Percentiles rank a stretch among this genome's conserved stretches.
Evolutionary conservation across 73 alveolate species (phyloP).

Genomic region (Paramecium caudatum): DNA sequence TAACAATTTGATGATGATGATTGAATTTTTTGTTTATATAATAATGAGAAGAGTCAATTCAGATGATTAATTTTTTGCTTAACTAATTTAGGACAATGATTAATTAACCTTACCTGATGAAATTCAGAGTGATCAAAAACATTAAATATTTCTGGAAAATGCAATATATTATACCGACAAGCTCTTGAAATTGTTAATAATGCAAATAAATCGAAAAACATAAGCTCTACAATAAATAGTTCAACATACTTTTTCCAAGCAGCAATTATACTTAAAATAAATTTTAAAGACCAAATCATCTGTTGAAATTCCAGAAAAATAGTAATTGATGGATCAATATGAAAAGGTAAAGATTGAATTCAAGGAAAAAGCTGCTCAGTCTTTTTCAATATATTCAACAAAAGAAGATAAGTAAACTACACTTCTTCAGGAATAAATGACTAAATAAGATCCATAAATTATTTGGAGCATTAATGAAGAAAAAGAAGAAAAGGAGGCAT

Average conservation of each 20-base stretch:
- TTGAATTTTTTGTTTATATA: neutral
- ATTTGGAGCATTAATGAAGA: slow-evolving; percentile 4
- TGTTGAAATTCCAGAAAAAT: neutral
- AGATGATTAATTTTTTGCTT: neutral
- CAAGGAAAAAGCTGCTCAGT: neutral
- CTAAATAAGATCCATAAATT: neutral
- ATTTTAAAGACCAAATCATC: neutral
- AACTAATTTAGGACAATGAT: slow-evolving; percentile 7
- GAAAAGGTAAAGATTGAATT: slow-evolving; percentile 23
- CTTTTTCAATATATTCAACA: slow-evolving; percentile 1
- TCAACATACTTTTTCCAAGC: neutral
- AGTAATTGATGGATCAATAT: neutral
- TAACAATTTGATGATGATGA: slow-evolving; percentile 9
- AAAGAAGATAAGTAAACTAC: neutral
- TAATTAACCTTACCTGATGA: neutral
- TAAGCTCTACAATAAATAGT: neutral
- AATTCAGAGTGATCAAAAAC: neutral
- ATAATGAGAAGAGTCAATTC: slow-evolving; percentile 19
- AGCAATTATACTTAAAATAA: neutral
- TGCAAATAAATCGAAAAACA: neutral
- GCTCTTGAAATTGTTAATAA: neutral
- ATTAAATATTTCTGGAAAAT: neutral
- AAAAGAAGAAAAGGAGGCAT: neutral
- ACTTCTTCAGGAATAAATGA: neutral
- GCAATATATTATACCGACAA: slow-evolving; percentile 1